A percentile compares a stretch with the other conserved stretches of the same genome.
Conservation (phyloP, 2,329 filamentous ascomycete species). For the Trichophyton equinum region DNA sequence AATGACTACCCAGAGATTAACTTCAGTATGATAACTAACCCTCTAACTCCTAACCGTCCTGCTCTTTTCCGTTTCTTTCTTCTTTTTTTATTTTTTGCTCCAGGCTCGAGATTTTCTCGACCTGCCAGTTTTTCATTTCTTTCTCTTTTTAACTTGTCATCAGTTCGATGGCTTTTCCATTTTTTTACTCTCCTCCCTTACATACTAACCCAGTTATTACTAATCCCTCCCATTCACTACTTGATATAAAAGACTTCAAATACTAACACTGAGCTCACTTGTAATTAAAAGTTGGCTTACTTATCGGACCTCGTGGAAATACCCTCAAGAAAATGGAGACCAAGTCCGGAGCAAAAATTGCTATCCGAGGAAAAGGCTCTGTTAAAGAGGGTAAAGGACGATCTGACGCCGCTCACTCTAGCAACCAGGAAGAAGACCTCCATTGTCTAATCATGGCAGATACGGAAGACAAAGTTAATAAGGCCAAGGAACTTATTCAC, state of each 20-base stretch:
- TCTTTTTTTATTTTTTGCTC: constrained; percentile 21
- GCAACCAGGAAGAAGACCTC: constrained; percentile 98
- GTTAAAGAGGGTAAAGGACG: constrained; percentile 99
- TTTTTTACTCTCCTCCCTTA: constrained; percentile 16
- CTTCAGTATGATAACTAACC: constrained; percentile 99
- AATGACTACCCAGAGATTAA: constrained; percentile 99
- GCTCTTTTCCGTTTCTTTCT: constrained; percentile 19
- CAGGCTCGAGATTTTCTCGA: constrained; percentile 22
- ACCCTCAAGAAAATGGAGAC: constrained; percentile 99
- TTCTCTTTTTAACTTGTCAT: constrained; percentile 23
- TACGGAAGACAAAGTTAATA: constrained; percentile 98
- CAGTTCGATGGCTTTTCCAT: constrained; percentile 29
- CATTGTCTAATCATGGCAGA: constrained; percentile 99
- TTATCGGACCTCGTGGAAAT: constrained; percentile 99
- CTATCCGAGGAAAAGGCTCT: constrained; percentile 97
- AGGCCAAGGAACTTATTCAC: constrained; percentile 95
- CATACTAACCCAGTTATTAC: constrained; percentile 14
- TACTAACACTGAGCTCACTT: constrained; percentile 81
- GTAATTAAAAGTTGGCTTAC: constrained; percentile 90
- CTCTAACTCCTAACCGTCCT: constrained; percentile 63
- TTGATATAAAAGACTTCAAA: constrained; percentile 25
- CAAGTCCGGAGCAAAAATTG: constrained; percentile 95
- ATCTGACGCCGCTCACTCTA: constrained; percentile 96
- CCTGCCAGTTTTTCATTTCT: constrained; percentile 11
- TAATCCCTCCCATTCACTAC: constrained; percentile 17